Base-by-base conservation (phyloP, 345 rosid genomes). In the Hirschfeldia incana region DNA sequence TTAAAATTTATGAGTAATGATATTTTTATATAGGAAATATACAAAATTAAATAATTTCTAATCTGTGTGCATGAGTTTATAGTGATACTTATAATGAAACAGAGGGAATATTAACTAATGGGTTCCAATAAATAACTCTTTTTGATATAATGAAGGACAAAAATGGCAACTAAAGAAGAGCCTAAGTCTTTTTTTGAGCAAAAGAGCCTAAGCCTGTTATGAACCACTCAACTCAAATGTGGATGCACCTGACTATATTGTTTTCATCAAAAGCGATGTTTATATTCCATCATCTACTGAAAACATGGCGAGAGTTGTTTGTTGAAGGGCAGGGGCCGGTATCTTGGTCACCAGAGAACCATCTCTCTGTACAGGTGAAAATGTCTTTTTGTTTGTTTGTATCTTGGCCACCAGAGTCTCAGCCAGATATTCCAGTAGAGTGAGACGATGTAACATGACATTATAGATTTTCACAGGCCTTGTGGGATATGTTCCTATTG, bases 231-330 rank as follows among this genome's bases (percentile, higher is more conserved):
- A 89, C 98, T 74, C 97, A 91, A 80, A 83, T 92, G 93, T 92
- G 94, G 98, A 97, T 69, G 97, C 97, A 16, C 94, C 92, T 69
- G 98, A 94, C 82, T 94, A 94, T 83, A 89, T 90, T 84, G 97
- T 94, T 46, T 89, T 97, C 0, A 77, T 88, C 30, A 93, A 88
- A 83, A 94, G 98, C 82, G 97, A 91, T 83, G 93, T 92, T 29
- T 94, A 92, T 76, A 85, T 94, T 76, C 93, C 97, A 0, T 84
- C 98, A 2, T 91, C 87, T 84, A 88, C 91, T 15, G 98, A 97
- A 15, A 92, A 94, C 86, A 92, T 94, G 97, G 98, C 96, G 0
- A 89, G 91, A 83, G 97, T 93, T 71, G 96, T 90, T 93, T 71
- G 96, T 90, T 77, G 97, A 90, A 89, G 96, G 98, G 81, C 97